Base-by-base conservation (phyloP, 768 basidiomycete species). In the Leucocoprinus leucothites region DNA sequence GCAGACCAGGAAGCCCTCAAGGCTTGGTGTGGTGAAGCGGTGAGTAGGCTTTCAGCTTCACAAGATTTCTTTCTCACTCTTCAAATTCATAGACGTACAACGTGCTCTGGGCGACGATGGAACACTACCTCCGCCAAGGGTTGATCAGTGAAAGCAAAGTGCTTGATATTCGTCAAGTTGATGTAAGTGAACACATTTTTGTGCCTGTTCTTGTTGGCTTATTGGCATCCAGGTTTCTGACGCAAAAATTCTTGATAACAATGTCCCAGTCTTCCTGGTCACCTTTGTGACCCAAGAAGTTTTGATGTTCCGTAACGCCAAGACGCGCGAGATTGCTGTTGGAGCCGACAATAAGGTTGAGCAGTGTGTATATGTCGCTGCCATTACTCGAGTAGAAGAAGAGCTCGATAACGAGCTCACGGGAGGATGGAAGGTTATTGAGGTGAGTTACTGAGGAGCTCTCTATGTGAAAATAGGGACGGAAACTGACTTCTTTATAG, bases 71-170 rank as follows among this genome's bases (percentile, higher is more conserved):
- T 48, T 40, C 14, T 22, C 26, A 57, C 44, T 25, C 25, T 9
- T 18, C 25, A 26, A 28, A 24, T n/a, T 41, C 59, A 31, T 40
- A 96, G 94, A 95, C 95, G 5, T 98, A 94, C 67, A 97, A 96
- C 61, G 93, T 98, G n/a, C 79, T 98, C 3, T 96, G 95, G 90
- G 96, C 96, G 6, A 96, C 94, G 6, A 91, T 99, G 84, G 94
- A 95, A 61, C 88, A 91, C 63, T 98, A 94, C 67, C 81, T 95
- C 47, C 80, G 82, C 35, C 94, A 96, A 65, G 94, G 96, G 1
- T 80, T 98, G 22, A 75, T 96, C 60, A 92, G 91, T 60, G 93
- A 95, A 65, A 94, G 91, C 70, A 93, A 92, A 65, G 89, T 97
- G 18, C 84, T 98, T 18, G 96, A 98, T 72, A 98, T 99, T 66